phyloP scores from a whole-genome alignment of 2,329 filamentous ascomycete species.

The Aspergillus alliaceus region DNA sequence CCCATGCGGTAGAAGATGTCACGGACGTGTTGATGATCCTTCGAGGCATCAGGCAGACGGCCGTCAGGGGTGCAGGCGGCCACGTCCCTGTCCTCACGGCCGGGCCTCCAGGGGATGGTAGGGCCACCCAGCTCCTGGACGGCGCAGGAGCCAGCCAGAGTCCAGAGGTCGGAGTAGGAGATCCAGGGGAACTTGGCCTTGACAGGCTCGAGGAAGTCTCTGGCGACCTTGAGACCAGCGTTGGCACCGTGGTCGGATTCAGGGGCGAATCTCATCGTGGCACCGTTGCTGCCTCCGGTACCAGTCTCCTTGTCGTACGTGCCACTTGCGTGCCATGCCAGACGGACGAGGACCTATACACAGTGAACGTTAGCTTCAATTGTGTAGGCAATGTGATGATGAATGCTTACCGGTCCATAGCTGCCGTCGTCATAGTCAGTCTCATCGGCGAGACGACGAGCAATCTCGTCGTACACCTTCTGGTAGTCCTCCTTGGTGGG shows the following conservation, averaged over 20 bases:
- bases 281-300: slow-evolving; percentile 93
- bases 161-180: slow-evolving; percentile 95
- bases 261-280: slow-evolving; percentile 92
- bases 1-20: slow-evolving; percentile 96
- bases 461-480: slow-evolving; percentile 88
- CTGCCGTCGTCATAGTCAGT: slow-evolving; percentile 96
- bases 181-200: slow-evolving; percentile 95
- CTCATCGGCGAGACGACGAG: slow-evolving; percentile 76
- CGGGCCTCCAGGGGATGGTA: slow-evolving; percentile 81
- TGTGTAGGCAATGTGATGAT: neutral
- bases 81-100: slow-evolving; percentile 76
- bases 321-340: slow-evolving; percentile 92
- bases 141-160: slow-evolving; percentile 77
- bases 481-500: slow-evolving; percentile 89
- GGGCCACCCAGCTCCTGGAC: slow-evolving; percentile 96
- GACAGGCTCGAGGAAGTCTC: slow-evolving; percentile 89
- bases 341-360: slow-evolving; percentile 68
- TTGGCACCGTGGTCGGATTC: slow-evolving; percentile 92
- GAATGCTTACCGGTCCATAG: slow-evolving; percentile 71
- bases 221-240: slow-evolving; percentile 79
- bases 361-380: neutral
- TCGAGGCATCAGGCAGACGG: slow-evolving; percentile 77
- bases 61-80: slow-evolving; percentile 90
- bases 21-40: slow-evolving; percentile 80
- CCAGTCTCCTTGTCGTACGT: slow-evolving; percentile 86